phyloP scores from a whole-genome alignment of 371 early-diverging fungal genomes.

The Mortierella sp. region DNA sequence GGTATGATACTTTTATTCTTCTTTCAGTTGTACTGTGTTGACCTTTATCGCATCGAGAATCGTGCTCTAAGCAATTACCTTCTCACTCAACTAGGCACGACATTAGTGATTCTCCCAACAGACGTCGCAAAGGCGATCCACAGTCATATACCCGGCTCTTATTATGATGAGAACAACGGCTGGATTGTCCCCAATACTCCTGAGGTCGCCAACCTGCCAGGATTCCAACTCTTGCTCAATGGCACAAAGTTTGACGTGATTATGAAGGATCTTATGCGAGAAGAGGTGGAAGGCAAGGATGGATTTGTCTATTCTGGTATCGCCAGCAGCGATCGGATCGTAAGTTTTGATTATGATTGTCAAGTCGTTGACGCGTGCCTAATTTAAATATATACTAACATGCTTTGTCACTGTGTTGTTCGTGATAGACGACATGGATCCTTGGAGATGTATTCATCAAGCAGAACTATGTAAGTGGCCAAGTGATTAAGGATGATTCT shows the following conservation, averaged over 20 bases:
- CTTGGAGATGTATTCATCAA: slow-evolving; percentile 64
- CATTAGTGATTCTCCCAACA: slow-evolving; percentile 55
- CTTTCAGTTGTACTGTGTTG: neutral
- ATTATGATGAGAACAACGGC: slow-evolving; percentile 56
- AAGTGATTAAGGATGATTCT: neutral
- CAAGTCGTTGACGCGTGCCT: neutral
- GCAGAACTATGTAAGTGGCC: slow-evolving; percentile 60
- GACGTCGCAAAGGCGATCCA: slow-evolving; percentile 61
- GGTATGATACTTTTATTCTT: slow-evolving; percentile 44
- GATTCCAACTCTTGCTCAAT: slow-evolving; percentile 32
- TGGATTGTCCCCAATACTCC: slow-evolving; percentile 66
- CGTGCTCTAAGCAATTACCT: neutral
- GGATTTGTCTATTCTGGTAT: slow-evolving; percentile 54
- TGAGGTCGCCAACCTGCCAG: slow-evolving; percentile 29
- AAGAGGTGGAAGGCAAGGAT: slow-evolving; percentile 32
- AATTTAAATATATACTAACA: neutral
- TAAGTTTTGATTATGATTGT: slow-evolving; percentile 15
- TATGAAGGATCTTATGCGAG: slow-evolving; percentile 57
- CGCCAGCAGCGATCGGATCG: slow-evolving; percentile 39
- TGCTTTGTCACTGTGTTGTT: neutral
- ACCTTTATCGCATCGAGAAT: neutral
- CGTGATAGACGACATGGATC: slow-evolving; percentile 42
- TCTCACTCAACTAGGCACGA: slow-evolving; percentile 31
- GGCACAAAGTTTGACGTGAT: slow-evolving; percentile 53
- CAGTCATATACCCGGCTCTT: slow-evolving; percentile 62